These are phyloP conservation scores for Dendrostoma leiphaemia DNA, from an alignment of 2,329 filamentous ascomycete genomes.

Conservation along the genomic window DNA sequence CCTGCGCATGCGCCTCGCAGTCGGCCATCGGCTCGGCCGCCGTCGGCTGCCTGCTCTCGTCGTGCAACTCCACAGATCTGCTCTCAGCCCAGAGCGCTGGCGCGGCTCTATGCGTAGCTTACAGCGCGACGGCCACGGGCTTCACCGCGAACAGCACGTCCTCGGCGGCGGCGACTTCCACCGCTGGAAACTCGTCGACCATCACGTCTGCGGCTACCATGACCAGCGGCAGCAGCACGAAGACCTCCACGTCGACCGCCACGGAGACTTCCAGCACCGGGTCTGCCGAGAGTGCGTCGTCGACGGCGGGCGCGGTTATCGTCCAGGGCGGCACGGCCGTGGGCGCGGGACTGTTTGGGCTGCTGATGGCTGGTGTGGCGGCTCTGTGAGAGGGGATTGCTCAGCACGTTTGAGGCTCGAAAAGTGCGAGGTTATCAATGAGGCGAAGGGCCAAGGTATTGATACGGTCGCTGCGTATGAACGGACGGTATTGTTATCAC, in stretches of 20 bases:
- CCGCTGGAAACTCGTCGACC: background rate
- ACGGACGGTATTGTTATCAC: background rate
- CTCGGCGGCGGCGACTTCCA: conserved; percentile 9
- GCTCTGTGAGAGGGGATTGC: conserved; percentile 1
- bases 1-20: conserved; percentile 49
- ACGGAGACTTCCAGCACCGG: background rate
- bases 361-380: conserved; percentile 6
- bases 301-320: conserved; percentile 4
- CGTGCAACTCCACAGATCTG: conserved; percentile 29
- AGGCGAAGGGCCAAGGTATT: no score
- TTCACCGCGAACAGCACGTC: conserved; percentile 7
- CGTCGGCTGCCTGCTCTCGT: conserved; percentile 30
- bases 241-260: background rate
- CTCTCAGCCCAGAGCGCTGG: conserved; percentile 30
- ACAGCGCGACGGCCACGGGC: conserved; percentile 22
- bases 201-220: background rate
- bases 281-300: background rate
- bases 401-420: no score
- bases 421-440: background rate
- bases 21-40: conserved; percentile 28
- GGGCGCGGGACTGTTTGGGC: conserved; percentile 6
- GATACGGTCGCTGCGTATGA: background rate
- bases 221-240: background rate
- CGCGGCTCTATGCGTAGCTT: conserved; percentile 28
- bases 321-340: conserved; percentile 1